Base-by-base conservation (phyloP, 1,284 basidiomycete genomes). In the Prillingera fragicola region DNA sequence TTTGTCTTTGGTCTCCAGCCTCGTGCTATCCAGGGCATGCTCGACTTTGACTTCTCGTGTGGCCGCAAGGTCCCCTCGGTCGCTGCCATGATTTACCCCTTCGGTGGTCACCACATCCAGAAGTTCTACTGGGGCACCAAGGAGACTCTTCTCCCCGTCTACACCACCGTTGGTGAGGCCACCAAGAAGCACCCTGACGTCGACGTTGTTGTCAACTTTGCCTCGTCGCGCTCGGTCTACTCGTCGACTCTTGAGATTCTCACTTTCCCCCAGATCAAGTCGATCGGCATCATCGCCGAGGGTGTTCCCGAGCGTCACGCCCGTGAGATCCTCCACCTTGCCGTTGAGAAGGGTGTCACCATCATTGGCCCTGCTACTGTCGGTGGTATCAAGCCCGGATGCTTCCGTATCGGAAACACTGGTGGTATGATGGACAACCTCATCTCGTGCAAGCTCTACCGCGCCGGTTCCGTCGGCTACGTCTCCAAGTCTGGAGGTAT, bases 401-500 rank as follows among this genome's bases (percentile, higher is more conserved):
- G 94, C 78, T 97, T 97, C 87, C 83, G 92, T 73, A 97, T 97
- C 66, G 94, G 94, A 63, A 98, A 97, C 82, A 94, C 89, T 55
- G 94, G 94, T 78, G 92, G 87, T 70, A 97, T 97, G 94, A 97
- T 97, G 91, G 95, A 98, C 79, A 98, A 97, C 79, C 94, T 97
- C 75, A 91, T 97, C 63, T 77, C 92, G 13, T 96, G 91, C 56
- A 98, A 97, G 80, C 87, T 98, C 55, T 98, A 97, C 82, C 89
- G 92, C 65, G 77, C 92, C 35, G 95, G 94, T 51, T 92, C 91
- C 18, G 88, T 98, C 62, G 94, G 90, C 67, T 97, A 97, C 75
- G 94, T 98, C 70, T 96, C 90, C 74, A 98, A 98, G 78, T 97
- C 94, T 12, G 94, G 94, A 60, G 94, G 95, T 73, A 98, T 98